Evolutionary conservation across 208 protist genomes (phyloP), one percentile per base, ranked within the genome.

Genomic region (Crithidia mellificae): DNA sequence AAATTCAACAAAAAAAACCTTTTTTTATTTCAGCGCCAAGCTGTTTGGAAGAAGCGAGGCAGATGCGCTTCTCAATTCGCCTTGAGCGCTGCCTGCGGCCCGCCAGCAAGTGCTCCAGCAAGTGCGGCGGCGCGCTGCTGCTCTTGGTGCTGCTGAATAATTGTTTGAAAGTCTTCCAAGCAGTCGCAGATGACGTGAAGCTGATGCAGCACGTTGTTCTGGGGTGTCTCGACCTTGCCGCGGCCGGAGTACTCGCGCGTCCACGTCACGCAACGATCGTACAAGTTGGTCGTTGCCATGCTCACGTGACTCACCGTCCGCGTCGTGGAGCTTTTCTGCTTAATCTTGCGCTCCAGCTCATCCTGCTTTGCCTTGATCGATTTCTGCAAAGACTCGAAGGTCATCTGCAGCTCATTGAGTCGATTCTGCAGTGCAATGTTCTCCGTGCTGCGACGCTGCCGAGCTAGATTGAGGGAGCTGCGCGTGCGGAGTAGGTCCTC

Each of bases 231-330:
- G 29, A 77, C 79, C 70, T 90, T 90, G 19, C 85, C 85, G 15
- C 87, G 67, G 4, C 90, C 87, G 1, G 88, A 92, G 73, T 91
- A 97, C 59, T 77, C 69, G 14, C 68, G 71, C 19, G 84, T 91
- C 87, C 88, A 93, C 56, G 70, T 52, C 15, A 94, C 76, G 64
- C 93, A 97, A 30, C 93, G 88, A 41, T 96, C 90, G 68, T 92
- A 94, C 38, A 97, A 66, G 67, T 97, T 97, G 36, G 91, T 83
- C 11, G 84, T 88, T 12, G 93, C 93, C 88, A 97, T 96, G 70
- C 87, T 87, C 27, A 97, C 84, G 75, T 97, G 93, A 57, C 90
- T 95, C 20, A 97, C 78, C 5, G 89, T 96, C 36, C 91, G 88
- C 47, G 93, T 94, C 29, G 90, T 96, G 0, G 84, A 72, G 66